Evolutionary conservation across 768 basidiomycete species (phyloP).

Genomic region (Amanita pallidorosea): DNA sequence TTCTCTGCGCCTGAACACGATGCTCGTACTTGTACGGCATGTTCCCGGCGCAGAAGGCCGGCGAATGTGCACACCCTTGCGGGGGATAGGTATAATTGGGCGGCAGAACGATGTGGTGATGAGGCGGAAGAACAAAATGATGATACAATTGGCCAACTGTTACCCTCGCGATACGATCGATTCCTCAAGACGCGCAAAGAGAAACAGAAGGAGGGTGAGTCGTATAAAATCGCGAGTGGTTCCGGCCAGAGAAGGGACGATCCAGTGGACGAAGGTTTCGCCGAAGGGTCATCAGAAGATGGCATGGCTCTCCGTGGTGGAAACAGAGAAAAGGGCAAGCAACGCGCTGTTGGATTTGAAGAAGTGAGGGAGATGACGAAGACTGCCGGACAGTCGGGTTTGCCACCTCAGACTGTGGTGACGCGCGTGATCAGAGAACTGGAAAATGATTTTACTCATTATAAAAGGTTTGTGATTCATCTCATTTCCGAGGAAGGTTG

Average conservation of each 20-base stretch:
- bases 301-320: constrained; percentile 22
- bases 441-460: constrained; percentile 92
- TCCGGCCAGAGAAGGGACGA: constrained; percentile 6
- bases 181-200: constrained; percentile 4
- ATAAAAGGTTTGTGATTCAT: constrained; percentile 63
- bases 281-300: constrained; percentile 20
- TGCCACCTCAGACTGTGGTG: constrained; percentile 85
- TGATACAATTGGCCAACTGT: constrained; percentile 9
- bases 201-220: constrained; percentile 1
- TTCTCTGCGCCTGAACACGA: constrained; percentile 75
- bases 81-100: constrained; percentile 6
- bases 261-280: constrained; percentile 34
- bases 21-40: constrained; percentile 55
- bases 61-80: constrained; percentile 9
- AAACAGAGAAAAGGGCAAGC: constrained; percentile 18
- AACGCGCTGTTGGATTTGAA: constrained; percentile 17
- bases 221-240: constrained; percentile 3
- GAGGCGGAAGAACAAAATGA: constrained; percentile 7
- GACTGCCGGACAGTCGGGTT: constrained; percentile 17
- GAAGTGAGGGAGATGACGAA: constrained; percentile 21
- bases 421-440: constrained; percentile 76
- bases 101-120: background rate
- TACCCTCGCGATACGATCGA: constrained; percentile 13
- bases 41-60: constrained; percentile 34
- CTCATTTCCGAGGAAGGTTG: constrained; percentile 1